Base-by-base conservation (phyloP, 371 early-diverging fungal genomes). In the Parasitella parasitica region DNA sequence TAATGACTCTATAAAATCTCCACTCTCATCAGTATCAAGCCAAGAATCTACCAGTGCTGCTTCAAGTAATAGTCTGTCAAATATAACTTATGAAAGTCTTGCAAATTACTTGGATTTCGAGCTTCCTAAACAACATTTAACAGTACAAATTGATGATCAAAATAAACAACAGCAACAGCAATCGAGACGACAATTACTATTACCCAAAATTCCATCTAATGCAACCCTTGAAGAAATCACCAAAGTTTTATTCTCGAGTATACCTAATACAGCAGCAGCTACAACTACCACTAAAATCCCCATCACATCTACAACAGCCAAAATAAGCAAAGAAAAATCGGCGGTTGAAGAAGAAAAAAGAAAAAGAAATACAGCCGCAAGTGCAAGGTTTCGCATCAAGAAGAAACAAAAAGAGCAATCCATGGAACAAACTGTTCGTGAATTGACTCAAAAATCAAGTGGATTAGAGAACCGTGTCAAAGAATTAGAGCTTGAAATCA, bases 311-410 rank as follows among this genome's bases (percentile, higher is more conserved):
- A 43, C 18, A 20, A 43, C 22, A 34, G 34, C 26, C 6, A 18
- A 22, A 24, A 11, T 49, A 20, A 43, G 18, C 18, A 43, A 43
- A 57, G 64, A 64, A 36, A 58, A 30, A 27, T n/a, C 18, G 2
- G 13, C 52, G 5, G 28, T 49, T 22, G 88, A 88, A 57, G 91
- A 89, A 46, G 96, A 95, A 68, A 95, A 95, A 75, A 84, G 97
- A 38, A 78, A 86, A 26, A 81, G 96, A 32, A 97, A 97, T 78
- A 97, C 96, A 3, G 94, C 91, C 5, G 97, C 97, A 0, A 94
- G 94, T 1, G 96, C 96, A 5, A 79, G 97, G 27, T 97, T 97
- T 83, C 87, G 97, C 3, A 82, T 93, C 38, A 94, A 94, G 84
- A 97, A 96, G 72, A 92, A 93, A 65, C 63, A 81, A 60, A 85